Base-by-base conservation (phyloP, 495 filamentous ascomycete species). In the Penicillium paxilli region DNA sequence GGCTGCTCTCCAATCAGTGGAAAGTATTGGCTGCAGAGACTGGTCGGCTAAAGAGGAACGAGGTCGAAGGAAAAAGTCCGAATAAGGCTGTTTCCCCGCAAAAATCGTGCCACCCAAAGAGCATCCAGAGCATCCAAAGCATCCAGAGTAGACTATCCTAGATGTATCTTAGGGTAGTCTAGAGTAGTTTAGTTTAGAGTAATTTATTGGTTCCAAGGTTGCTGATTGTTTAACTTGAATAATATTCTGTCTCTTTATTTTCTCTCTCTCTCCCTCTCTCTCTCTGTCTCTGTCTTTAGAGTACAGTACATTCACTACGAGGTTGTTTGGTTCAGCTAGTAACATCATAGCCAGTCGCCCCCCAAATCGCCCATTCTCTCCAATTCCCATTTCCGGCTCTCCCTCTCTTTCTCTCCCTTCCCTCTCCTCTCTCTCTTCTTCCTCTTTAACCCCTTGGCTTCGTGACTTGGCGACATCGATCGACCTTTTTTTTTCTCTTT, bases 81-180 rank as follows among this genome's bases (percentile, higher is more conserved):
- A 32, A 32, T 32, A 32, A 14, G 30, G 30, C 30, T 32, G 44
- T 45, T 58, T 54, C 55, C 55, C 55, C 55, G 55, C 55, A 32
- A 58, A 58, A 53, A 52, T 40, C n/a, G 35, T 20, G 35, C 35
- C 35, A 40, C n/a, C 19, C 4, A 9, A 14, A 32, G 5, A 32
- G 30, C n/a, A 32, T 9, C 12, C 26, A 30, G 8, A 30, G 9
- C 12, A 12, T 30, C 26, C 8, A 12, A 9, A 30, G 26, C 9
- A 30, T 1, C 5, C 30, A 14, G 30, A 32, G 30, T 10, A 32
- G 8, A 32, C n/a, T n/a, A n/a, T n/a, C n/a, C n/a, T n/a, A n/a
- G n/a, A n/a, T n/a, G n/a, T n/a, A n/a, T n/a, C n/a, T n/a, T n/a
- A n/a, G n/a, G n/a, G n/a, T n/a, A n/a, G 25, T 28, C 25, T 10